phyloP scores from a whole-genome alignment of 352 stramenopile genomes.

The Globisporangium alternatum region DNA sequence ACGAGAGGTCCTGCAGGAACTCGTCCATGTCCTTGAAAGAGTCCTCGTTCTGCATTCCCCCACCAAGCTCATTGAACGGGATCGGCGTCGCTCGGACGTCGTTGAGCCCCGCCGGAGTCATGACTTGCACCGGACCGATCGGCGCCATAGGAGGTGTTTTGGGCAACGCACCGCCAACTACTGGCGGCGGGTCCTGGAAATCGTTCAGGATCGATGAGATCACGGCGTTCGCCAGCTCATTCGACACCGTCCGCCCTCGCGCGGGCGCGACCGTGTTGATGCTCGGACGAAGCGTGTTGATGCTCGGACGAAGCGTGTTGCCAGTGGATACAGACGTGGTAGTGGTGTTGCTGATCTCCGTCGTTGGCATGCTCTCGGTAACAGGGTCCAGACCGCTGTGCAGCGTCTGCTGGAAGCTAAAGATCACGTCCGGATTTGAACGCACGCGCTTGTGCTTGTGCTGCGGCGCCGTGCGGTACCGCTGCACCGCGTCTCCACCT shows the following conservation, averaged over 20 bases:
- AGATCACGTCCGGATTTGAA: slow-evolving; percentile 57
- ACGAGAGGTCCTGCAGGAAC: slow-evolving; percentile 42
- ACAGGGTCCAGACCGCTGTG: slow-evolving; percentile 5
- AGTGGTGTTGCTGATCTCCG: background rate
- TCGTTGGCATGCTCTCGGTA: background rate
- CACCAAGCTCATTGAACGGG: slow-evolving; percentile 16
- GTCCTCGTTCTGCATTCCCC: slow-evolving; percentile 17
- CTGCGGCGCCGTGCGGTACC: slow-evolving; percentile 43
- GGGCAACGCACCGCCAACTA: background rate
- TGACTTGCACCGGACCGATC: slow-evolving; percentile 30
- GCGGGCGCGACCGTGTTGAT: slow-evolving; percentile 3
- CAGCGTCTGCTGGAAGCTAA: slow-evolving; percentile 25
- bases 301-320: slow-evolving; percentile 9
- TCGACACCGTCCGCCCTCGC: slow-evolving; percentile 5
- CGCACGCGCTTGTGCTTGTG: slow-evolving; percentile 61
- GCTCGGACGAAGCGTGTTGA: slow-evolving; percentile 8
- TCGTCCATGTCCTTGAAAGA: slow-evolving; percentile 58
- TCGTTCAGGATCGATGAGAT: slow-evolving; percentile 24
- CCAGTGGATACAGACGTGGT: background rate
- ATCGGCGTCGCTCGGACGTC: slow-evolving; percentile 17
- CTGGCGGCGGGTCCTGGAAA: slow-evolving; percentile 18
- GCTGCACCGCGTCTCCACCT: slow-evolving; percentile 3
- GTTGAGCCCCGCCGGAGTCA: slow-evolving; percentile 16
- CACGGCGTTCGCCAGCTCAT: slow-evolving; percentile 20
- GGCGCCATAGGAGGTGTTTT: slow-evolving; percentile 9